phyloP scores from a whole-genome alignment of 805 yeast species.

The Candida succiphila region DNA sequence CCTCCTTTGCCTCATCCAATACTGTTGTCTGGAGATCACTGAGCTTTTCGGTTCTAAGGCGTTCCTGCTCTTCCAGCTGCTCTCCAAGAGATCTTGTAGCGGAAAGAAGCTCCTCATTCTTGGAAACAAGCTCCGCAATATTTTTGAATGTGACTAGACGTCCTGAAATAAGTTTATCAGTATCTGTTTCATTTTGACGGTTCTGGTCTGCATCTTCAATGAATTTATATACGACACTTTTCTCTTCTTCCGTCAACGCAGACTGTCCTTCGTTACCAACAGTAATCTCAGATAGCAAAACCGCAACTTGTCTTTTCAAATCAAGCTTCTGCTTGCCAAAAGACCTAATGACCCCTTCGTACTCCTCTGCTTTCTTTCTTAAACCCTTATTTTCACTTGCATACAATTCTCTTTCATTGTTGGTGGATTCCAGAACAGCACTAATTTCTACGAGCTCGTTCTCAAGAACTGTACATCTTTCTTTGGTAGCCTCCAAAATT shows the following conservation, averaged over 20 bases:
- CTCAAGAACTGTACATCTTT: conserved; percentile 47
- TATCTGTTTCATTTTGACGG: conserved; percentile 38
- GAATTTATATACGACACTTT: conserved; percentile 49
- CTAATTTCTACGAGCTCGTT: conserved; percentile 45
- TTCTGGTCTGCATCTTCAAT: conserved; percentile 20
- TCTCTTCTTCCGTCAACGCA: conserved; percentile 59
- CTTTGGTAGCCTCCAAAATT: conserved; percentile 54
- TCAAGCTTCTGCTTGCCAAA: conserved; percentile 56
- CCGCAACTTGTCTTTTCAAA: conserved; percentile 75
- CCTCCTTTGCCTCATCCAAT: conserved; percentile 56
- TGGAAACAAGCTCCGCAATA: conserved; percentile 58
- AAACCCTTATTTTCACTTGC: conserved; percentile 12
- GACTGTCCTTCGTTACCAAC: conserved; percentile 44
- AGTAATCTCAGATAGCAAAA: conserved; percentile 55
- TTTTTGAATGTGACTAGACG: conserved; percentile 63
- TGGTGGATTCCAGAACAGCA: conserved; percentile 41
- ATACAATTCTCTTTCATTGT: conserved; percentile 28
- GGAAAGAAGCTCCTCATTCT: conserved; percentile 61
- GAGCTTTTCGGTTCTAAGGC: conserved; percentile 20
- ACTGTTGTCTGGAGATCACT: conserved; percentile 35
- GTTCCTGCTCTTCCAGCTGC: conserved; percentile 58
- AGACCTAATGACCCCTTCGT: conserved; percentile 34
- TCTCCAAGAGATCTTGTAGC: conserved; percentile 65
- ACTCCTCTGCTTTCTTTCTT: conserved; percentile 26
- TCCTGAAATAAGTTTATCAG: conserved; percentile 62